Evolutionary conservation across 2,329 filamentous ascomycete genomes (phyloP), one percentile per base, ranked within the genome.

Genomic region (Huntiella moniliformis): DNA sequence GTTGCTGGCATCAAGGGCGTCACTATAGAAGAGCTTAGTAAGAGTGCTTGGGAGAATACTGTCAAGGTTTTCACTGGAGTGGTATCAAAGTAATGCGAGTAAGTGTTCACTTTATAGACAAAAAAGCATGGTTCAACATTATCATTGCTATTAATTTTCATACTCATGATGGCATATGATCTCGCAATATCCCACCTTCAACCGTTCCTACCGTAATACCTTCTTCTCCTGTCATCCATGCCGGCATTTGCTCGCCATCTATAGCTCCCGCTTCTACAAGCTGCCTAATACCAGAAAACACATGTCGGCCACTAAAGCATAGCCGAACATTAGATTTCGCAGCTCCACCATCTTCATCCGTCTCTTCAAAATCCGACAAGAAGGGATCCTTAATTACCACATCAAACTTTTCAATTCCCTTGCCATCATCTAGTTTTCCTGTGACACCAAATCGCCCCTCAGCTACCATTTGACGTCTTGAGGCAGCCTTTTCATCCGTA

Each of bases 161-260:
- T 38, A 40, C n/a, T 40, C 34, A 6, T 15, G 38, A 16, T 22
- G n/a, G 13, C 11, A 43, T 74, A 54, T 71, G 62, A 1, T 71
- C 73, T 38, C 63, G 62, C 54, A 86, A 75, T 51, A 77, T 67
- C 2, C 84, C 83, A 49, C 74, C 60, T 52, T 68, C 70, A 3
- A 92, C 74, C 22, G 74, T 70, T 0, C 82, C 81, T 34, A 77
- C 68, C 45, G 82, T 91, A 4, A 91, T 76, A 0, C 78, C 81
- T 38, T 85, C 81, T 55, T 93, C 85, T 2, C 85, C 86, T 1
- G 84, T 91, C 78, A 93, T 79, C 84, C 85, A 93, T 0, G 81
- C 81, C 0, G 86, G 85, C 80, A 92, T 87, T 46, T 67, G 73
- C 54, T 77, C 71, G 1, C 83, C 79, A 56, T 92, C 76, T 18